phyloP scores from a whole-genome alignment of 345 rosid genomes.

The Syzygium oleosum region DNA sequence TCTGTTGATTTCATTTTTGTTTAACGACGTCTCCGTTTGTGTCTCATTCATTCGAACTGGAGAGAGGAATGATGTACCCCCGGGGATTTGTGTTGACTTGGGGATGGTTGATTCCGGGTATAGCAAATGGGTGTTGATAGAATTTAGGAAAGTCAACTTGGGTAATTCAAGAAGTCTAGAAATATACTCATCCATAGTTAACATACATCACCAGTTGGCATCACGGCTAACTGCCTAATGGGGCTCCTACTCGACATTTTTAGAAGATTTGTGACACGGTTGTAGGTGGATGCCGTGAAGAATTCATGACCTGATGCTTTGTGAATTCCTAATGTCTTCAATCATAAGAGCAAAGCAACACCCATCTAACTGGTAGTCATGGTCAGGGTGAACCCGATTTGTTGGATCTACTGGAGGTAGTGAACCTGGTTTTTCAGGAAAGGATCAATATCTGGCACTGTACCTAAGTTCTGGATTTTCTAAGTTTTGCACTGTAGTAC shows the following conservation, averaged over 20 bases:
- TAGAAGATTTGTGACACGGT: not conserved
- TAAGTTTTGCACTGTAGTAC: not conserved
- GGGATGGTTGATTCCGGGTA: not conserved
- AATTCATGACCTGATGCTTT: not conserved
- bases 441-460: not conserved
- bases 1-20: not conserved
- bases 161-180: not conserved
- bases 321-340: not conserved
- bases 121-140: not conserved
- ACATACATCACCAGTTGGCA: not conserved
- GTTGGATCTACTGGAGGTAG: not conserved
- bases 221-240: not conserved
- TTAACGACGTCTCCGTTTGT: not conserved
- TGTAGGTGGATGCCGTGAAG: not conserved
- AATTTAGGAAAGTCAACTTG: not conserved
- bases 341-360: not conserved
- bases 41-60: not conserved
- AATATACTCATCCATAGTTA: not conserved
- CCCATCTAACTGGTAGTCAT: not conserved
- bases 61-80: not conserved
- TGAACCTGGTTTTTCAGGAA: not conserved
- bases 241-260: not conserved
- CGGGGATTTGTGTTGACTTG: not conserved
- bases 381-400: not conserved
- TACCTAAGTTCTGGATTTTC: not conserved